A percentile compares a stretch with the other conserved stretches of the same genome.
phyloP scores from a whole-genome alignment of 2,329 filamentous ascomycete genomes.

The Sporothrix curviconia region DNA sequence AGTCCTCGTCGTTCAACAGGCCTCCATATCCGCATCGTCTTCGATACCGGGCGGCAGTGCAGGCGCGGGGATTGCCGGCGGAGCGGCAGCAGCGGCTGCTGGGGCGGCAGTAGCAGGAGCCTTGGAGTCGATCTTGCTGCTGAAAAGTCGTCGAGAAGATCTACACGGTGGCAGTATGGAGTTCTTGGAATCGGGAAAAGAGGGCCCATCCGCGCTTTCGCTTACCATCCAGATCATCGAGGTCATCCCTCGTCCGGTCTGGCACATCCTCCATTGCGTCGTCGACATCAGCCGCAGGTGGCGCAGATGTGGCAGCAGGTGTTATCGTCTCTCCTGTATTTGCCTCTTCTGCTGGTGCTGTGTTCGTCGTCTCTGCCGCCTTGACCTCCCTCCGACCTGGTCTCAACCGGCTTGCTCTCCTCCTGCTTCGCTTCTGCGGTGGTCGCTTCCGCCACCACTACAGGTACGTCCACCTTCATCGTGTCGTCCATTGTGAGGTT shows the following conservation, averaged over 20 bases:
- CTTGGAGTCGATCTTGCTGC: slow-evolving; percentile 50
- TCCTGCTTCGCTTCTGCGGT: neutral
- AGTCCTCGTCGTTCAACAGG: slow-evolving; percentile 64
- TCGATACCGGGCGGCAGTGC: slow-evolving; percentile 19
- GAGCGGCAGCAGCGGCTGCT: too few species aligned
- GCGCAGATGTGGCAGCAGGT: neutral
- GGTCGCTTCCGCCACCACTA: neutral
- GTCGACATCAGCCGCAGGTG: slow-evolving; percentile 19
- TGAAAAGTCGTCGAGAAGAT: slow-evolving; percentile 89
- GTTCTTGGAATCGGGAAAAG: neutral
- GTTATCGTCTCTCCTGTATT: neutral
- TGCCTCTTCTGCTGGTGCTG: neutral
- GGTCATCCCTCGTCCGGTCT: slow-evolving; percentile 86
- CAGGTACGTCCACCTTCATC: neutral
- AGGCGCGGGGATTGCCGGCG: slow-evolving; percentile 18
- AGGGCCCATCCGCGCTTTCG: neutral
- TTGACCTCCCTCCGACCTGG: neutral
- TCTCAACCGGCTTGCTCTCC: neutral
- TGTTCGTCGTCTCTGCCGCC: neutral
- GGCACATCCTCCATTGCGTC: slow-evolving; percentile 53
- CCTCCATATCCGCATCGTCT: slow-evolving; percentile 26
- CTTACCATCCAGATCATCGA: slow-evolving; percentile 83
- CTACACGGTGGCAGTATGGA: slow-evolving; percentile 41
- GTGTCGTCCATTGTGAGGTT: neutral
- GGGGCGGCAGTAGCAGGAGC: slow-evolving; percentile 25